phyloP scores from a whole-genome alignment of 805 yeast species.

The Saturnispora dispora region DNA sequence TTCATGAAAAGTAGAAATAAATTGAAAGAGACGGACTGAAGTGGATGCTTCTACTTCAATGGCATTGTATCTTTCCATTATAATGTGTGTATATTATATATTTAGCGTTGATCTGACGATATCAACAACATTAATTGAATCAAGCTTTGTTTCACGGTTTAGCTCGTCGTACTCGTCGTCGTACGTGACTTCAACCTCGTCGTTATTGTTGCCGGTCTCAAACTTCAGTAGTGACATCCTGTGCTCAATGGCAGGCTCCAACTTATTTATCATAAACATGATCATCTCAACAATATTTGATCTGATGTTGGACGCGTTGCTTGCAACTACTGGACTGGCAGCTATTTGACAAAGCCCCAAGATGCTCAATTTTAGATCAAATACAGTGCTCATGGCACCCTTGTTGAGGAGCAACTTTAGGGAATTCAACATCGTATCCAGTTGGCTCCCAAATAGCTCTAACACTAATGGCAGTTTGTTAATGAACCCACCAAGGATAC shows the following conservation, averaged over 20 bases:
- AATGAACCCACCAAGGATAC: slow-evolving; percentile 10
- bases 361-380: slow-evolving; percentile 46
- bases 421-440: slow-evolving; percentile 4
- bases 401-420: slow-evolving; percentile 6
- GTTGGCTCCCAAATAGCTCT: slow-evolving; percentile 5
- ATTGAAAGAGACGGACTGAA: slow-evolving; percentile 17
- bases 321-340: slow-evolving; percentile 16
- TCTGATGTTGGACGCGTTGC: background rate
- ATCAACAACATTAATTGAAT: slow-evolving; percentile 25
- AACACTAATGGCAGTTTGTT: slow-evolving; percentile 5
- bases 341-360: slow-evolving; percentile 33
- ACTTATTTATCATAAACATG: slow-evolving; percentile 31
- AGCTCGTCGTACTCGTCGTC: slow-evolving; percentile 25
- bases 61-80: background rate
- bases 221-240: slow-evolving; percentile 34
- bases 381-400: slow-evolving; percentile 32
- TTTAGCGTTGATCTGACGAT: slow-evolving; percentile 22
- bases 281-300: slow-evolving; percentile 26
- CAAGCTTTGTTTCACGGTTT: slow-evolving; percentile 26
- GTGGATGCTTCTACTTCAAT: background rate
- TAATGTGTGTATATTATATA: slow-evolving; percentile 10
- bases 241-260: slow-evolving; percentile 35
- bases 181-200: slow-evolving; percentile 15
- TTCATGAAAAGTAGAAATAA: slow-evolving; percentile 45
- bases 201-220: slow-evolving; percentile 20